These are phyloP conservation scores for Colletotrichum cuscutae DNA, from an alignment of 2,329 filamentous ascomycete genomes.

Conservation along the genomic window DNA sequence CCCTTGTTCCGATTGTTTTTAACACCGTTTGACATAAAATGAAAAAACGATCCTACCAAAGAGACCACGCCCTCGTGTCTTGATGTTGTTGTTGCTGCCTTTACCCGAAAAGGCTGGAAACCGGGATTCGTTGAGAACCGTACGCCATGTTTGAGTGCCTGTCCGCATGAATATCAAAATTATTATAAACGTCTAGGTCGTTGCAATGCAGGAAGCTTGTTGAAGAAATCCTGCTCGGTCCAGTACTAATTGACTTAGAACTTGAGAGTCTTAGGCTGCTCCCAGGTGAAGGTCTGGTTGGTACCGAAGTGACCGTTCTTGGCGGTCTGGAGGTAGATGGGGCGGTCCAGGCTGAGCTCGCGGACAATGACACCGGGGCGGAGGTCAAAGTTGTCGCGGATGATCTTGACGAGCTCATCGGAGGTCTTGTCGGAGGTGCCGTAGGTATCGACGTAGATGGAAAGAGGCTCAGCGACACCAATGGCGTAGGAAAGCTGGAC, in stretches of 20 bases:
- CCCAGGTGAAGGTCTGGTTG: conserved; percentile 98
- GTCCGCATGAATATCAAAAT: conserved; percentile 35
- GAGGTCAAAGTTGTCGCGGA: conserved; percentile 96
- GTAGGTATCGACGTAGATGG: conserved; percentile 97
- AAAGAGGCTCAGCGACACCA: conserved; percentile 96
- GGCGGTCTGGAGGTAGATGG: conserved; percentile 98
- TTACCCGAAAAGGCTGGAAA: conserved; percentile 36
- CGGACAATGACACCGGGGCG: conserved; percentile 98
- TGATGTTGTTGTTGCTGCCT: conserved; percentile 25
- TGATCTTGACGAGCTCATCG: conserved; percentile 94
- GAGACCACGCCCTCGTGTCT: conserved; percentile 24
- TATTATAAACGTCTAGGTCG: conserved; percentile 38
- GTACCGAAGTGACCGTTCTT: conserved; percentile 99
- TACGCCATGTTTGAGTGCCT: conserved; percentile 36
- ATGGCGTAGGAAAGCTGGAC: conserved; percentile 99
- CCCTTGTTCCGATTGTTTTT: conserved; percentile 35
- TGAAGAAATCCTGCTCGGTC: conserved; percentile 35
- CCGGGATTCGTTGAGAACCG: conserved; percentile 39
- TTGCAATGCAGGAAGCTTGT: conserved; percentile 37
- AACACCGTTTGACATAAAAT: conserved; percentile 29
- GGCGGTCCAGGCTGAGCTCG: conserved; percentile 93
- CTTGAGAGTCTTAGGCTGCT: conserved; percentile 95
- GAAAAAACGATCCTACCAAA: conserved; percentile 24
- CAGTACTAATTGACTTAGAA: conserved; percentile 68
- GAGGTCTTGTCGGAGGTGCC: conserved; percentile 91